phyloP scores from a whole-genome alignment of 257 asterid genomes.

The Paulownia fortunei region DNA sequence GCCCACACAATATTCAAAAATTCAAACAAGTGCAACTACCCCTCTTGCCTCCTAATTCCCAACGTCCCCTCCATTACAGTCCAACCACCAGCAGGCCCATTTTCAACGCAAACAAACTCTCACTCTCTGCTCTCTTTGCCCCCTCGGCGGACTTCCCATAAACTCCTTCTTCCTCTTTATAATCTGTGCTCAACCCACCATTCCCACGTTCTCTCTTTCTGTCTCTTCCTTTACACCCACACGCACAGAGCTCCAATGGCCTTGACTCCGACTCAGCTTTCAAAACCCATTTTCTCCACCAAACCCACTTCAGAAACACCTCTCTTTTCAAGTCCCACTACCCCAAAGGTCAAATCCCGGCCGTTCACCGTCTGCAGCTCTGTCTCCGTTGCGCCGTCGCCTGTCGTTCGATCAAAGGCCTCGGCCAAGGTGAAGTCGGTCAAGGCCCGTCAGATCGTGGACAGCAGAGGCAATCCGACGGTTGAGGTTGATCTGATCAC shows the following conservation, averaged over 20 bases:
- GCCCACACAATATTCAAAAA: no score
- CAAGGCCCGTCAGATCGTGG: conserved; percentile 81
- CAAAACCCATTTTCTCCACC: conserved; percentile 56
- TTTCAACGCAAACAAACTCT: conserved; percentile 1
- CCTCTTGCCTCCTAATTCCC: conserved; percentile 18
- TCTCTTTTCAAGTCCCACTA: conserved; percentile 34
- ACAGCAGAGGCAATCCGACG: conserved; percentile 86
- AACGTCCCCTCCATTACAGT: conserved; percentile 9
- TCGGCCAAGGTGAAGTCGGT: conserved; percentile 55
- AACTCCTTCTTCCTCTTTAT: conserved; percentile 2
- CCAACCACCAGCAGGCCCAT: conserved; percentile 27
- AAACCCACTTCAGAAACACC: conserved; percentile 49
- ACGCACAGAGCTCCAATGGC: conserved; percentile 46
- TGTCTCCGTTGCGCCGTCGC: conserved; percentile 45
- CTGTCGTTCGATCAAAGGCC: conserved; percentile 27
- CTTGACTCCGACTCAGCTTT: conserved; percentile 51
- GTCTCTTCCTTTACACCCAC: neutral
- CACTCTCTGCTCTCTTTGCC: conserved; percentile 45
- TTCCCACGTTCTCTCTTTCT: neutral
- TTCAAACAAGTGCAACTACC: no score
- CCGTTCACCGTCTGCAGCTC: conserved; percentile 50
- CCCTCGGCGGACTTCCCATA: conserved; percentile 48
- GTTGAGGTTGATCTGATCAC: conserved; percentile 81
- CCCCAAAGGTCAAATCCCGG: conserved; percentile 33
- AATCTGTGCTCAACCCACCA: neutral